A percentile compares a stretch with the other conserved stretches of the same genome.
These are phyloP conservation scores for Yarrowia sp. DNA, from an alignment of 805 yeast species.

Conservation along the genomic window DNA sequence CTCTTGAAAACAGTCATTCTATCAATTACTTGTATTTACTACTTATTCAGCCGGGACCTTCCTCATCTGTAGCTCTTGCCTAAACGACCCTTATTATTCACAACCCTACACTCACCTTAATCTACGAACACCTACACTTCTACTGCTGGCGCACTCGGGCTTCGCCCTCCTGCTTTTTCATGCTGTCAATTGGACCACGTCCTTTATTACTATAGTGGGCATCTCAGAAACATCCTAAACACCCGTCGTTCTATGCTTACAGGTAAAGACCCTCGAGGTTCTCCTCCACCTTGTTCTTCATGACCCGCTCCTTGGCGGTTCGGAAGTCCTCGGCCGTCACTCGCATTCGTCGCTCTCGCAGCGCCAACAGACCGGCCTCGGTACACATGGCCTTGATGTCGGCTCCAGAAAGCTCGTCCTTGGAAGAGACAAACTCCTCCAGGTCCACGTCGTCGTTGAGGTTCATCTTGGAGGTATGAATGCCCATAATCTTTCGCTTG, in stretches of 20 bases:
- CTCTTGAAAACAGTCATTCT: too few species aligned
- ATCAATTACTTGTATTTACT: too few species aligned
- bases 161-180: too few species aligned
- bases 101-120: too few species aligned
- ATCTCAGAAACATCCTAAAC: too few species aligned
- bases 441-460: constrained; percentile 82
- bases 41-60: too few species aligned
- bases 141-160: too few species aligned
- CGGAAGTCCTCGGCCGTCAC: constrained; percentile 92
- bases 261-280: constrained; percentile 90
- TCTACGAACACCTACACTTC: too few species aligned
- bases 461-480: constrained; percentile 92
- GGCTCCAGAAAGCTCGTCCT: constrained; percentile 95
- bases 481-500: constrained; percentile 85
- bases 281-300: constrained; percentile 96
- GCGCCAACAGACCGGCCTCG: constrained; percentile 92
- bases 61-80: too few species aligned
- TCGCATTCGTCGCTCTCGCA: constrained; percentile 96
- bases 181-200: too few species aligned
- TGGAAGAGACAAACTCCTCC: constrained; percentile 82
- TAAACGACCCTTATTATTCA: too few species aligned
- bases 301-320: constrained; percentile 88
- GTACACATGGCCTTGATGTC: constrained; percentile 97
- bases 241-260: constrained; percentile 42
- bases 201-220: neutral